phyloP scores from a whole-genome alignment of 148 eudicot genomes.

The Rhododendron williamsianum region DNA sequence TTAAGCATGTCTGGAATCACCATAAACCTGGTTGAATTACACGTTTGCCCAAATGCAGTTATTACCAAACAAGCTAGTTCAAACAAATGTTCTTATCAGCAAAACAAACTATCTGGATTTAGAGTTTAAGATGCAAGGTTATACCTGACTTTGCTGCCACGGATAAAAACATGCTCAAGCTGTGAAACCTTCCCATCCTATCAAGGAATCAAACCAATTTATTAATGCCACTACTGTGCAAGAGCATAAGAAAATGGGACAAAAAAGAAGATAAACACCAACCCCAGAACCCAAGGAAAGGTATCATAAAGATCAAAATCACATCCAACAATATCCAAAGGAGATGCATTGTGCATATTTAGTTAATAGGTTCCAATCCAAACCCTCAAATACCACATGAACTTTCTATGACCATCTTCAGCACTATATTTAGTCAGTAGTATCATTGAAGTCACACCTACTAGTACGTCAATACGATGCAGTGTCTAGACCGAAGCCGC shows the following conservation, averaged over 20 bases:
- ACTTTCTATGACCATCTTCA: not conserved
- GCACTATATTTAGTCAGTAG: not conserved
- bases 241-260: not conserved
- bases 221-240: not conserved
- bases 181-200: constrained; percentile 97
- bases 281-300: not conserved
- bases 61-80: not conserved
- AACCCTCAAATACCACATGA: not conserved
- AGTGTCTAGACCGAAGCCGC: not conserved
- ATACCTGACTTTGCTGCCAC: constrained; percentile 97
- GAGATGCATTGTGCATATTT: not conserved
- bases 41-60: not conserved
- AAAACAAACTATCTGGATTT: not conserved
- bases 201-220: not conserved
- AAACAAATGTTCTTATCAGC: not conserved
- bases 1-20: constrained; percentile 98
- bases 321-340: not conserved
- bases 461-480: not conserved
- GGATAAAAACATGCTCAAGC: constrained; percentile 92
- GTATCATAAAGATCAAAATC: not conserved
- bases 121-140: not conserved
- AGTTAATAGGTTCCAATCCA: not conserved
- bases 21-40: constrained; percentile 63
- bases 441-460: not conserved
- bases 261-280: not conserved